phyloP scores from a whole-genome alignment of 1,139 yeast genomes.

The Yamadazyma membranifaciens region DNA sequence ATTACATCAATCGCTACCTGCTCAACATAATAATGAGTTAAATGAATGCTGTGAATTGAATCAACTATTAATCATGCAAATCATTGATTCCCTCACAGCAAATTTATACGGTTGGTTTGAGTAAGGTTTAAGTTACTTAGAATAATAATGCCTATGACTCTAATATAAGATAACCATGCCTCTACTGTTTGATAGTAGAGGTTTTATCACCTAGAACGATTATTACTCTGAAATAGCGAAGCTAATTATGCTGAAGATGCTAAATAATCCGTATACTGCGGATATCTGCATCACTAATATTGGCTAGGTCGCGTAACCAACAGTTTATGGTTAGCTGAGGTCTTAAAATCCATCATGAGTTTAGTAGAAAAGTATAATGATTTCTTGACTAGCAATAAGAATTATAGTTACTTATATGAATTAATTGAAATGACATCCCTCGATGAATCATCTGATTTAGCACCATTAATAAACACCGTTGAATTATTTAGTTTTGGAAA shows the following conservation, averaged over 20 bases:
- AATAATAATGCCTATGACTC: too few species aligned
- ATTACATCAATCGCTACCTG: neutral
- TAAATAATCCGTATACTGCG: too few species aligned
- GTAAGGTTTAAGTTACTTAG: too few species aligned
- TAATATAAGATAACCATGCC: too few species aligned
- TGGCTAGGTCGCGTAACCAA: conserved; percentile 1
- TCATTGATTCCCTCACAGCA: conserved; percentile 30
- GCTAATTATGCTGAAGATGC: too few species aligned
- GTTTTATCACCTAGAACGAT: too few species aligned
- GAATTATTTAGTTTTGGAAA: conserved; percentile 43
- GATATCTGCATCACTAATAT: too few species aligned
- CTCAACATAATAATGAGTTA: neutral
- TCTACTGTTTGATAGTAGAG: too few species aligned
- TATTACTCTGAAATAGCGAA: too few species aligned
- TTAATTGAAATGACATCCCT: conserved; percentile 1
- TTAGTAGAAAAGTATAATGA: neutral
- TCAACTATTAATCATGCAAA: conserved; percentile 26
- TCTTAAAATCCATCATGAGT: too few species aligned
- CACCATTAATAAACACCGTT: conserved; percentile 12
- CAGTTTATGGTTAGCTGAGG: too few species aligned
- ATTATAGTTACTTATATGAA: conserved; percentile 9
- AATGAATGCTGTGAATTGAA: conserved; percentile 20
- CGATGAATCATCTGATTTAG: neutral
- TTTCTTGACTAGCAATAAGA: neutral
- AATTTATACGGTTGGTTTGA: conserved; percentile 23